Conservation (phyloP, 306 rosid species). For the Cicer chorassanicum region DNA sequence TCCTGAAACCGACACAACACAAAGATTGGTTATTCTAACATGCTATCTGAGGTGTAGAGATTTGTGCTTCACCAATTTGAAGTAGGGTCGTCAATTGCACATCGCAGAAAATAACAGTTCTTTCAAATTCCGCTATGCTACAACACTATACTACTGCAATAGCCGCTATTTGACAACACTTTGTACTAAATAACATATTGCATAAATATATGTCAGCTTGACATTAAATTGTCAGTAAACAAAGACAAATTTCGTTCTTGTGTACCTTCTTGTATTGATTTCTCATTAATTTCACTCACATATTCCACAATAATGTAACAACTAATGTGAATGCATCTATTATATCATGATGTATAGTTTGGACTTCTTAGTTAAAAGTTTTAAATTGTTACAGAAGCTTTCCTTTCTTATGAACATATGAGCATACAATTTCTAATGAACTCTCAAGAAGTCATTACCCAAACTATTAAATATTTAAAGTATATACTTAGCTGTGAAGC, state of each 20-base stretch:
- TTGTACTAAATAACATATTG: too few relatives aligned
- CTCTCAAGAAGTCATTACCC: not conserved
- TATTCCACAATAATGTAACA: slow-evolving; percentile 12
- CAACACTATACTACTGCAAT: too few relatives aligned
- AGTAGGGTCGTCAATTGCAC: not conserved
- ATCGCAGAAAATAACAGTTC: too few relatives aligned
- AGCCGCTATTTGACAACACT: too few relatives aligned
- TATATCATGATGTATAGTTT: slow-evolving; percentile 38
- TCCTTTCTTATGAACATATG: slow-evolving; percentile 25
- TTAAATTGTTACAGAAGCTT: slow-evolving; percentile 13
- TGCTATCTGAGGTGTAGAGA: not conserved
- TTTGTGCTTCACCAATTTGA: slow-evolving; percentile 2
- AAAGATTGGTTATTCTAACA: slow-evolving; percentile 31
- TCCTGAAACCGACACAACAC: slow-evolving; percentile 68
- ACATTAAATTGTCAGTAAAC: slow-evolving; percentile 24
- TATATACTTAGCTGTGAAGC: too few relatives aligned
- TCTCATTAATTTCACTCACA: slow-evolving; percentile 3
- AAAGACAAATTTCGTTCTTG: not conserved
- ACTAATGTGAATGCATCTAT: slow-evolving; percentile 10
- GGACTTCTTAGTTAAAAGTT: slow-evolving; percentile 2
- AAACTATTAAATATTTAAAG: too few relatives aligned
- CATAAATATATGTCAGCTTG: not conserved
- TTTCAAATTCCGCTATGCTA: too few relatives aligned
- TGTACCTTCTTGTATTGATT: not conserved
- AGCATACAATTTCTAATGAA: slow-evolving; percentile 11